Base-by-base conservation (phyloP, 2,329 filamentous ascomycete species). In the Lomentospora prolificans region DNA sequence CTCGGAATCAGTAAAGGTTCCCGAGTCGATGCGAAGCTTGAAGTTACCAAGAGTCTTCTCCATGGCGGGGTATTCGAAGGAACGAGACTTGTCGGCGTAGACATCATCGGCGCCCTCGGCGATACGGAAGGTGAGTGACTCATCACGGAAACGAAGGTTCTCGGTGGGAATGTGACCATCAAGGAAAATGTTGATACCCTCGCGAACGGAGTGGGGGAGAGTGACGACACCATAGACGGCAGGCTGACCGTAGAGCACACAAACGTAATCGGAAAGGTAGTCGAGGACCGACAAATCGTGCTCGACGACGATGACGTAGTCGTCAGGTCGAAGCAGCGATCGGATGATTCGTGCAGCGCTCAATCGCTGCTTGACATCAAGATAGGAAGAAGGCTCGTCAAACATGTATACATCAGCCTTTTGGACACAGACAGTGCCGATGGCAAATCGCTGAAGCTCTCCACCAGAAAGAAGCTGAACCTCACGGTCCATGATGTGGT, bases 181-280 rank as follows among this genome's bases (percentile, higher is more conserved):
- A 56, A 99, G 79, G 85, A 97, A 99, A 70, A 97, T 95, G 69
- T 96, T 97, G 84, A 97, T 96, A 72, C 91, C 94, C 82, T 99
- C 94, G 68, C 94, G 90, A 58, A 99, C 94, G 3, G 94, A 97
- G 65, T 94, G 82, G 53, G 94, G 94, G 22, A 97, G 82, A 25
- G 94, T 97, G 51, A 99, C 94, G 53, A 99, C 94, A 84, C 94
- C 94, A 65, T 99, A 99, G 50, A 96, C 85, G 50, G 94, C 94
- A 36, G 94, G 94, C 73, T 87, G 85, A 63, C 94, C 95, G 73
- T 99, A 99, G 9, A 99, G 85, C 59, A 96, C 90, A 69, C 94
- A 99, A 66, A 99, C 90, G 72, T 94, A 99, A 73, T 99, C 94
- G 56, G 94, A 99, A 57, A 99, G 89, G 68, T 99, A 99, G 72